Evolutionary conservation across 768 basidiomycete species (phyloP).

Genomic region (Arthromyces matolae): DNA sequence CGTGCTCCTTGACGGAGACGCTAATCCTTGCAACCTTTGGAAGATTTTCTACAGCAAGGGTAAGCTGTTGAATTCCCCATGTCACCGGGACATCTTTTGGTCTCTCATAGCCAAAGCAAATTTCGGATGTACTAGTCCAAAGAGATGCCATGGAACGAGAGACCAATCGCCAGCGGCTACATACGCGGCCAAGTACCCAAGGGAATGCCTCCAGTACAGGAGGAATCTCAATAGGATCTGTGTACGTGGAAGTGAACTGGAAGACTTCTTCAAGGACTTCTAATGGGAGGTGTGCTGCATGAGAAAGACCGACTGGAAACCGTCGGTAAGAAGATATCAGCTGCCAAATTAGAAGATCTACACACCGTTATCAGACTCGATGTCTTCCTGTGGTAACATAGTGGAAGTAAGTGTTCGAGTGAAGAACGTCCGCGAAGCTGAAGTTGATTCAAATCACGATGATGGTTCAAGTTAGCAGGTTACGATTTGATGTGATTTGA

Average conservation of each 20-base stretch:
- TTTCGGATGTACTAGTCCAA: background rate
- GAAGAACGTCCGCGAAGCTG: too few relatives aligned
- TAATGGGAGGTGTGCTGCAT: background rate
- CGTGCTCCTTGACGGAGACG: background rate
- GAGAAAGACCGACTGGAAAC: too few relatives aligned
- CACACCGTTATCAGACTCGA: too few relatives aligned
- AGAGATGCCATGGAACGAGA: background rate
- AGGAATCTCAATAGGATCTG: background rate
- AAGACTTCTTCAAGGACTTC: background rate
- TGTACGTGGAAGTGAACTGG: background rate
- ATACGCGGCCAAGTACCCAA: background rate
- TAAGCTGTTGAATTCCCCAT: background rate
- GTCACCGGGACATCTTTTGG: background rate
- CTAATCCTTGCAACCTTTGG: background rate
- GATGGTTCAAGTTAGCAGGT: too few relatives aligned
- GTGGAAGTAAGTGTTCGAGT: too few relatives aligned
- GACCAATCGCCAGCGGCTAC: background rate
- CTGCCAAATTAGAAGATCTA: too few relatives aligned
- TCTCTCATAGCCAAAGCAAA: background rate
- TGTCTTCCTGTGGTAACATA: too few relatives aligned
- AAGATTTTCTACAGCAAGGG: conserved; percentile 3
- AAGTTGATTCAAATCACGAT: too few relatives aligned
- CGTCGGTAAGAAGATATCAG: too few relatives aligned
- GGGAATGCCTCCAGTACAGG: background rate
- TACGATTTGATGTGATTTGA: too few relatives aligned